phyloP scores from a whole-genome alignment of 495 filamentous ascomycete genomes.

The Penicillium lividum region DNA sequence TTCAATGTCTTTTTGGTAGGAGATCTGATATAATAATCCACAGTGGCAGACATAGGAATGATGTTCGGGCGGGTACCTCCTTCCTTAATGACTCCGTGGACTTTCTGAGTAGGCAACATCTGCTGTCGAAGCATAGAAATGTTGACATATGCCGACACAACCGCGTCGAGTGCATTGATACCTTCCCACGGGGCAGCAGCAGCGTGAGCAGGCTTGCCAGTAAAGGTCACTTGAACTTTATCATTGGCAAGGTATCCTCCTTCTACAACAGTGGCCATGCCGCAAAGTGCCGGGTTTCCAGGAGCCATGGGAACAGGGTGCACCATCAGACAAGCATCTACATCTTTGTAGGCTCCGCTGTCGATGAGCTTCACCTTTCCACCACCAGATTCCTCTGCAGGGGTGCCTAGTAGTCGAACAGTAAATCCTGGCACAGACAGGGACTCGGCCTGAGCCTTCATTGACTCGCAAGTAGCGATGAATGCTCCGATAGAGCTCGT shows the following conservation, averaged over 20 bases:
- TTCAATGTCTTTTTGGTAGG: conserved; percentile 45
- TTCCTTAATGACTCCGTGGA: conserved; percentile 48
- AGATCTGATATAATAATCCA: conserved; percentile 60
- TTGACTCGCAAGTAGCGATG: conserved; percentile 37
- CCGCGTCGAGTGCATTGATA: conserved; percentile 66
- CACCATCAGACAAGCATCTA: conserved; percentile 55
- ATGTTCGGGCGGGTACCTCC: conserved; percentile 52
- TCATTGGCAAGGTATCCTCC: conserved; percentile 55
- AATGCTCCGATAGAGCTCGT: conserved; percentile 48
- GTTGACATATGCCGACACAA: conserved; percentile 61
- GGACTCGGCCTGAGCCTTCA: conserved; percentile 28
- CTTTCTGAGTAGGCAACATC: conserved; percentile 45
- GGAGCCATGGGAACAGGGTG: conserved; percentile 48
- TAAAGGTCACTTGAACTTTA: conserved; percentile 49
- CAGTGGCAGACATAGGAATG: conserved; percentile 53
- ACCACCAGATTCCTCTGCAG: conserved; percentile 43
- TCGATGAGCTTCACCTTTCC: conserved; percentile 54
- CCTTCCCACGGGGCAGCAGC: conserved; percentile 65
- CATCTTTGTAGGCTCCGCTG: conserved; percentile 50
- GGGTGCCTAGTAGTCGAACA: conserved; percentile 48
- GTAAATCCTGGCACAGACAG: conserved; percentile 26
- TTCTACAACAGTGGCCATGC: conserved; percentile 38
- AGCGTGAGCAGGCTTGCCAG: conserved; percentile 55
- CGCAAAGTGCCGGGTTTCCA: conserved; percentile 18
- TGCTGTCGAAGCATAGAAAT: conserved; percentile 64